phyloP scores from a whole-genome alignment of 352 stramenopile species.

The Elongisporangium anandrum region DNA sequence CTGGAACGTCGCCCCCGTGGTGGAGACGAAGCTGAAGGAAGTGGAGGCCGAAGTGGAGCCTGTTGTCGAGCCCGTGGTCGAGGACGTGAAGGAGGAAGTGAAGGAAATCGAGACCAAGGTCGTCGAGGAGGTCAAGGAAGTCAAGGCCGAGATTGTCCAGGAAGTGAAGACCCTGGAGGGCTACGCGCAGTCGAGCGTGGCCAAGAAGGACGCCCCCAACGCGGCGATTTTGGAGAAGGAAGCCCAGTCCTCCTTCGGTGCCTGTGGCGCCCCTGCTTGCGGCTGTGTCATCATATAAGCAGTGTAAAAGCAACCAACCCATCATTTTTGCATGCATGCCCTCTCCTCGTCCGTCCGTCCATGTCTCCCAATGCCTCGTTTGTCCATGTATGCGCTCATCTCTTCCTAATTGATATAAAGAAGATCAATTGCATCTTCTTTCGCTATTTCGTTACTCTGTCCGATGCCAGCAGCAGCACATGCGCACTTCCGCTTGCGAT shows the following conservation, averaged over 20 bases:
- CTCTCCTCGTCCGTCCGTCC: too few species aligned
- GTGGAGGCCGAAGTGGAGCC: slow-evolving; percentile 41
- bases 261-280: slow-evolving; percentile 37
- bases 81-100: slow-evolving; percentile 23
- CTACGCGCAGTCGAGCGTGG: slow-evolving; percentile 71
- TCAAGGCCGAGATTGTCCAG: slow-evolving; percentile 38
- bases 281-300: slow-evolving; percentile 67
- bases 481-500: slow-evolving; percentile 23
- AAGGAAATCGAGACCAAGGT: slow-evolving; percentile 36
- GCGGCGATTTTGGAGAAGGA: slow-evolving; percentile 31
- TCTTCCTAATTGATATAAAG: too few species aligned
- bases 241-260: slow-evolving; percentile 28
- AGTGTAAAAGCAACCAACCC: slow-evolving; percentile 1
- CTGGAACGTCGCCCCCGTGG: slow-evolving; percentile 4
- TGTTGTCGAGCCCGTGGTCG: slow-evolving; percentile 28
- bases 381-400: too few species aligned
- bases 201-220: slow-evolving; percentile 47
- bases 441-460: neutral
- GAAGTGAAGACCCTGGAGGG: slow-evolving; percentile 44
- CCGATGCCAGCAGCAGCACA: slow-evolving; percentile 20
- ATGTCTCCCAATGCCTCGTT: too few species aligned
- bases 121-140: slow-evolving; percentile 30
- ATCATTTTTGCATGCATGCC: neutral
- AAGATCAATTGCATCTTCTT: neutral
- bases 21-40: slow-evolving; percentile 20